These are phyloP conservation scores for Candida sphagnicola DNA, from an alignment of 805 yeast species.

Conservation along the genomic window DNA sequence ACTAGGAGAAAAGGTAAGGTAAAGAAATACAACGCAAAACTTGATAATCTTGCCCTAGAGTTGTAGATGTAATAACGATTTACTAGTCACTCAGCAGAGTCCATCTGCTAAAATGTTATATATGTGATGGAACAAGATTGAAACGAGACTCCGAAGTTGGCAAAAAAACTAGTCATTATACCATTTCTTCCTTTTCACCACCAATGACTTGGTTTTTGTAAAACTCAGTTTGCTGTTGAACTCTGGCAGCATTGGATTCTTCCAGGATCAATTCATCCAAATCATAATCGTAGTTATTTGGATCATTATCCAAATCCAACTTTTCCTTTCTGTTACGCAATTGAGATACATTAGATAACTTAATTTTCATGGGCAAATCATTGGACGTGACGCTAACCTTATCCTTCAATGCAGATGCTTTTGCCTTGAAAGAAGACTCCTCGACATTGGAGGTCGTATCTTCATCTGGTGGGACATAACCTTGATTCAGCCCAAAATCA, in stretches of 20 bases:
- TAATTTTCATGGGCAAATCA: conserved; percentile 35
- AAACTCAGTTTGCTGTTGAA: conserved; percentile 14
- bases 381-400: conserved; percentile 28
- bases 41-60: too few relatives aligned
- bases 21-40: too few relatives aligned
- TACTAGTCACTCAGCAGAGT: too few relatives aligned
- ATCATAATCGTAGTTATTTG: conserved; percentile 41
- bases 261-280: conserved; percentile 40
- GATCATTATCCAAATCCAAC: conserved; percentile 32
- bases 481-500: too few relatives aligned
- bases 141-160: too few relatives aligned
- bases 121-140: too few relatives aligned
- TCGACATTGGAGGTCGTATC: conserved; percentile 7
- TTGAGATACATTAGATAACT: conserved; percentile 18
- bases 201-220: conserved; percentile 19
- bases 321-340: conserved; percentile 30
- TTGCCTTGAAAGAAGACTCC: conserved; percentile 10
- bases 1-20: too few relatives aligned
- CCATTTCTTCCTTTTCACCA: conserved; percentile 22
- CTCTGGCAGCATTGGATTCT: conserved; percentile 21
- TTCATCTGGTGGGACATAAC: conserved; percentile 42
- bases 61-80: too few relatives aligned
- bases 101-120: too few relatives aligned
- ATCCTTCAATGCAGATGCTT: conserved; percentile 23
- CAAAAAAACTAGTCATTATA: conserved; percentile 11